These are phyloP conservation scores for Fraxinus anomala DNA, from an alignment of 257 asterid species.

Conservation along the genomic window DNA sequence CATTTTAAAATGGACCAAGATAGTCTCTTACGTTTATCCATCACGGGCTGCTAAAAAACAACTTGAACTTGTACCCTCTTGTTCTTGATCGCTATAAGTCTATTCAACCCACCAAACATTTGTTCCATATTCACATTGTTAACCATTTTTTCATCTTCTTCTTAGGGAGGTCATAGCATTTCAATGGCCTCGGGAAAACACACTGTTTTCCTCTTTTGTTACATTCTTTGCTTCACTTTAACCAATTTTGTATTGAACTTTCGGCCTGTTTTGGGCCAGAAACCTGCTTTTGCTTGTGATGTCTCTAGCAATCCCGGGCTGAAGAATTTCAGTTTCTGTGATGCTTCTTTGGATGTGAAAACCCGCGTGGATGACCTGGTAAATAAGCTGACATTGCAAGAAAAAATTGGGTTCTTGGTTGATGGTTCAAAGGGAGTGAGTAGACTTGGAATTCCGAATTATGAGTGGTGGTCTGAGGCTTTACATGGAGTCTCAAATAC, in stretches of 20 bases:
- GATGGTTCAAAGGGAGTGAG: constrained; percentile 45
- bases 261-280: constrained; percentile 34
- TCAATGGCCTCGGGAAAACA: constrained; percentile 53
- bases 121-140: neutral
- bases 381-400: constrained; percentile 52
- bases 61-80: constrained; percentile 22
- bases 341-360: constrained; percentile 43
- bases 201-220: constrained; percentile 45
- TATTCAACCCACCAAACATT: constrained; percentile 6
- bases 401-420: constrained; percentile 70
- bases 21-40: constrained; percentile 33
- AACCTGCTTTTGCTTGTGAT: constrained; percentile 71
- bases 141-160: neutral
- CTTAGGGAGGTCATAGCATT: constrained; percentile 34
- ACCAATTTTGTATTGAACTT: neutral
- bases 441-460: constrained; percentile 66
- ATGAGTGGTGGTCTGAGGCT: constrained; percentile 93
- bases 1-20: constrained; percentile 30
- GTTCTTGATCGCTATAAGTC: constrained; percentile 36
- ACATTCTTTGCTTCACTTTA: constrained; percentile 10
- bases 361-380: constrained; percentile 58
- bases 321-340: constrained; percentile 57
- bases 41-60: constrained; percentile 77
- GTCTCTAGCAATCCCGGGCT: constrained; percentile 45
- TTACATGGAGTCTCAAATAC: constrained; percentile 64